These are phyloP conservation scores for Leishmania tarentolae DNA, from an alignment of 208 protist genomes.

Conservation along the genomic window DNA sequence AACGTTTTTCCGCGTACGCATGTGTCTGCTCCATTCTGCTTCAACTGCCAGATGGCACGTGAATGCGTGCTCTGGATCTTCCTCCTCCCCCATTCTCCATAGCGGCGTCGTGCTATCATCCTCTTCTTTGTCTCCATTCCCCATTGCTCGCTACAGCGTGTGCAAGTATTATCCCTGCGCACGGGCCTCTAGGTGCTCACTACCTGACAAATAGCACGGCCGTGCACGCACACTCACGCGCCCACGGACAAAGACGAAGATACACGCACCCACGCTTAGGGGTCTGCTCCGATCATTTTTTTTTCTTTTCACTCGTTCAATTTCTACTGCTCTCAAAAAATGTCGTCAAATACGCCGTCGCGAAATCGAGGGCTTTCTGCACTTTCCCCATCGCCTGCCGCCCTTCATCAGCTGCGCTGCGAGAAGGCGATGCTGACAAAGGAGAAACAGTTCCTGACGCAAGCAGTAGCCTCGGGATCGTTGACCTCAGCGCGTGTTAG, in stretches of 20 bases:
- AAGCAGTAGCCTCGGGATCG: conserved; percentile 35
- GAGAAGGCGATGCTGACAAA: conserved; percentile 47
- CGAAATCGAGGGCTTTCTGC: not conserved
- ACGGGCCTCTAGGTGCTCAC: not conserved
- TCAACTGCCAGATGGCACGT: not conserved
- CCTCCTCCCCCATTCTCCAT: not conserved
- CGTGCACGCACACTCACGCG: not conserved
- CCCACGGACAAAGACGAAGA: not conserved
- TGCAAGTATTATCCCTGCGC: not conserved
- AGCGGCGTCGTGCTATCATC: not conserved
- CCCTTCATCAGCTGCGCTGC: conserved; percentile 44
- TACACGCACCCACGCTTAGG: not conserved
- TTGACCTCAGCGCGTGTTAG: conserved; percentile 51
- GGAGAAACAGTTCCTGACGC: conserved; percentile 53
- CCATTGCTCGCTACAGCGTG: not conserved
- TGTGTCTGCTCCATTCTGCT: not conserved
- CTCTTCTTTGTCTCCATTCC: not conserved
- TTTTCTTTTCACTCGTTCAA: not conserved
- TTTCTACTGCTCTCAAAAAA: not conserved
- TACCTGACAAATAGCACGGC: not conserved
- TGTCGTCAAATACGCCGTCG: not conserved
- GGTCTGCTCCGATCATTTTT: not conserved
- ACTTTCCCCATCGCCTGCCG: not conserved
- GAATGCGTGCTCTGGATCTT: not conserved
- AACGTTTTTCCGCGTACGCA: not conserved